These are phyloP conservation scores for Mycena metata DNA, from an alignment of 768 basidiomycete species.

Conservation along the genomic window DNA sequence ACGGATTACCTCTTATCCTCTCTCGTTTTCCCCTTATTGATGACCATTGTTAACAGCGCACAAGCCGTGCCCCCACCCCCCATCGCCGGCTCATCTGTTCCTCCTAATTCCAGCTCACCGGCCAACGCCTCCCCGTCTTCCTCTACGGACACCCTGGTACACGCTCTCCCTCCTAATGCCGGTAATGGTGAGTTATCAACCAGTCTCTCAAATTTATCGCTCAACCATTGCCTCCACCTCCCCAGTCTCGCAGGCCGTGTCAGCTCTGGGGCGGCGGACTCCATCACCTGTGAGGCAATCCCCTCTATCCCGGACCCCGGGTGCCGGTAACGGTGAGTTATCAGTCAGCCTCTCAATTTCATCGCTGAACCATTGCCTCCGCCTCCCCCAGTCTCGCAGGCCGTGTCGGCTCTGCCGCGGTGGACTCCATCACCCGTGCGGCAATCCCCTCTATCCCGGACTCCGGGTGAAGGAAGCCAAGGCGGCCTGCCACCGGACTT, in stretches of 20 bases:
- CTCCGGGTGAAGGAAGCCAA: too few relatives aligned
- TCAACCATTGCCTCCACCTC: slow-evolving; percentile 4
- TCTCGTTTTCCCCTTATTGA: slow-evolving; percentile 4
- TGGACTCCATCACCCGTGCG: slow-evolving; percentile 11
- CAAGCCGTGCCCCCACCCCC: slow-evolving; percentile 5
- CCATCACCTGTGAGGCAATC: slow-evolving; percentile 18
- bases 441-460: slow-evolving; percentile 5
- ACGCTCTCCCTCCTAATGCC: background rate
- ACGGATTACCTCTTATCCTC: slow-evolving; percentile 11
- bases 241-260: slow-evolving; percentile 15
- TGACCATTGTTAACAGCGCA: slow-evolving; percentile 11
- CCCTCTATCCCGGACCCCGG: slow-evolving; percentile 9
- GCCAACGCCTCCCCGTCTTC: slow-evolving; percentile 8
- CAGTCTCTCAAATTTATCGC: slow-evolving; percentile 2
- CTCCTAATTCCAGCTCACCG: slow-evolving; percentile 14
- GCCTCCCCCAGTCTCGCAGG: slow-evolving; percentile 15
- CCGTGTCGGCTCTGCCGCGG: slow-evolving; percentile 5
- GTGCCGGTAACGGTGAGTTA: background rate
- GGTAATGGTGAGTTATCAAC: background rate
- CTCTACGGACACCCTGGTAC: background rate
- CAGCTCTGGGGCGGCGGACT: slow-evolving; percentile 7
- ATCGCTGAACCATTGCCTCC: slow-evolving; percentile 4
- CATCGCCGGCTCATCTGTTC: slow-evolving; percentile 3
- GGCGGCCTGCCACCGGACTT: too few relatives aligned
- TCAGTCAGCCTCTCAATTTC: slow-evolving; percentile 5